Evolutionary conservation across 257 asterid genomes (phyloP).

Genomic region (Penstemon barbatus): DNA sequence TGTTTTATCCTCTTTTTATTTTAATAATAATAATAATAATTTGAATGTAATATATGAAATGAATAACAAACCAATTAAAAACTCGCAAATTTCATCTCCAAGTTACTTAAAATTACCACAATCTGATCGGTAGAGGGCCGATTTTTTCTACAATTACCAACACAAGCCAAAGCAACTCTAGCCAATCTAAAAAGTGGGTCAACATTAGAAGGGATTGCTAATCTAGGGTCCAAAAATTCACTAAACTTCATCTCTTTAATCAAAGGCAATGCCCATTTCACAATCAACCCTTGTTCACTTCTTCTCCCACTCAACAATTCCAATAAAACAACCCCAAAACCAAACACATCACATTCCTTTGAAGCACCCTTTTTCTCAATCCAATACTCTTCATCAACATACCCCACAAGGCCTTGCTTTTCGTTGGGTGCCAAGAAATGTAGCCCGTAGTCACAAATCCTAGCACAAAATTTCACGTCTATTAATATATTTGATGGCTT

Average conservation of each 20-base stretch:
- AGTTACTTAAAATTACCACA: constrained; percentile 49
- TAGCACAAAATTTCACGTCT: constrained; percentile 62
- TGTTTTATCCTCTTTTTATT: no score
- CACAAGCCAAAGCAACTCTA: constrained; percentile 79
- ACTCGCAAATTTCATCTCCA: constrained; percentile 42
- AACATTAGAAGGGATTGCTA: constrained; percentile 45
- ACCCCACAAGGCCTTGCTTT: constrained; percentile 52
- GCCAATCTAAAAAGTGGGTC: constrained; percentile 60
- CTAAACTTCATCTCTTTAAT: constrained; percentile 49
- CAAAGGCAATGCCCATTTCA: constrained; percentile 76
- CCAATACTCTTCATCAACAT: constrained; percentile 68
- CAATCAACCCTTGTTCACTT: constrained; percentile 49
- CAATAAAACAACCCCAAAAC: constrained; percentile 77
- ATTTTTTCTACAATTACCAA: constrained; percentile 59
- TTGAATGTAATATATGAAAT: no score
- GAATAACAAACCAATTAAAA: neutral
- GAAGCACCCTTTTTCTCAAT: constrained; percentile 43
- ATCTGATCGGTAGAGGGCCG: constrained; percentile 67
- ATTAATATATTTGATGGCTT: constrained; percentile 76
- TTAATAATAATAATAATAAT: no score
- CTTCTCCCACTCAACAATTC: constrained; percentile 80
- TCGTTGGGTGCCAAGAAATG: constrained; percentile 56
- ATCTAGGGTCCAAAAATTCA: constrained; percentile 73
- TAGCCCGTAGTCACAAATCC: constrained; percentile 70
- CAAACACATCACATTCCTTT: constrained; percentile 79